Evolutionary conservation across 331 rosid species (phyloP), one percentile per base, ranked within the genome.

Genomic region (Malus hybrid): DNA sequence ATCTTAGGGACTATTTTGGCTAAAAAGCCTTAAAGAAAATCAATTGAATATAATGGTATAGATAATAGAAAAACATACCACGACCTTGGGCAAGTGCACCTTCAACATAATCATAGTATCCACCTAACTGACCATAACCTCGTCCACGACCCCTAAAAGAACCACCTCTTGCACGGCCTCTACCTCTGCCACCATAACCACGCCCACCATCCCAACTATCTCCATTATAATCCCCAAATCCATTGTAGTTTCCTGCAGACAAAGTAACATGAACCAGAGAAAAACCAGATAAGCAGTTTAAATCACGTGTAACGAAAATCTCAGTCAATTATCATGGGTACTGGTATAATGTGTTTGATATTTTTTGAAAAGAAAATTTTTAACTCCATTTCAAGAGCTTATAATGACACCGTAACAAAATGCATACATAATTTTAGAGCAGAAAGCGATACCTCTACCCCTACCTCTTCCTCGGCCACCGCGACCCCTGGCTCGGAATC

Each of bases 201-300:
- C 82, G 90, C 12, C 95, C 95, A 58, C 89, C 85, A 72, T 86
- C 98, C 91, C 90, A 89, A 60, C 88, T 88, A 82, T 89, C 93
- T 63, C 91, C 98, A 69, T 83, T 74, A 74, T 87, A 86, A 48
- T 93, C 95, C 63, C 73, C 70, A 61, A 90, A 87, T 61, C 88
- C 96, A 76, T 86, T 86, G 83, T 84, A 84, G 78, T 81, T 69
- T 79, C 93, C 96, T 88, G 70, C 29, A 44, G 19, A 50, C 3
- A 68, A 3, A 44, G 24, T 46, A 48, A 52, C 53, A 72, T 48
- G 10, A 77, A 66, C 82, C 52, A 71, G 18, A 77, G 73, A 36
- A 44, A 18, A 6, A 56, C 39, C 64, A 5, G 13, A 39, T 39
- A 29, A 78, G 82, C 42, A 65, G 66, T 50, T 68, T 72, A 61